Conservation (phyloP, 2,329 filamentous ascomycete species). For the Nectriaceae sp. region DNA sequence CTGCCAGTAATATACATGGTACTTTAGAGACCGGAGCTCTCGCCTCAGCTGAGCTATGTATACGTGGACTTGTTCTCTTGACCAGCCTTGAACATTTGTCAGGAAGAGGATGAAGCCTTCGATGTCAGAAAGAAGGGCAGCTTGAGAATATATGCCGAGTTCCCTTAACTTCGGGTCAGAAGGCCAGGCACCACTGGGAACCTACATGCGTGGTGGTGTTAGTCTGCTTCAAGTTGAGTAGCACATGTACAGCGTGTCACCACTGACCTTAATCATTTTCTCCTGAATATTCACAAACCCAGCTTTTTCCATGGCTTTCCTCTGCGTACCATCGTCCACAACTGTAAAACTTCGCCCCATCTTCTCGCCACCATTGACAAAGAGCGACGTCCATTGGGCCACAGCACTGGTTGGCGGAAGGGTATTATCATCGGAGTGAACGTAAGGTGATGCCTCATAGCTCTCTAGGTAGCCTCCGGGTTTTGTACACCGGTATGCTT, state of each 20-base stretch:
- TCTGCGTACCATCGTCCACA: neutral
- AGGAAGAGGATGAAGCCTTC: neutral
- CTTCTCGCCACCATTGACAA: conserved; percentile 1
- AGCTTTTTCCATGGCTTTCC: conserved; percentile 1
- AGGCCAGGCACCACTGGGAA: neutral
- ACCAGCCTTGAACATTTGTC: neutral
- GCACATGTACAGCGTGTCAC: neutral
- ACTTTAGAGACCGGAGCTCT: neutral
- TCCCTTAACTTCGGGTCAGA: neutral
- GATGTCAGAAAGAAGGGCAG: neutral
- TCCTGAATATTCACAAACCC: conserved; percentile 3
- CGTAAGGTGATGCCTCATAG: neutral
- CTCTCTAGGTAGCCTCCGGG: conserved; percentile 2
- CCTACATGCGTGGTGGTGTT: neutral
- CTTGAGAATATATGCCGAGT: neutral
- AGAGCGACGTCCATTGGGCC: neutral
- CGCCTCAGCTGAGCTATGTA: neutral
- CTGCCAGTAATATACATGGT: neutral
- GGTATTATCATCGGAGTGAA: neutral
- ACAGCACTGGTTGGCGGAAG: neutral
- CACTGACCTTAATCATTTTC: neutral
- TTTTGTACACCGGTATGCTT: conserved; percentile 2
- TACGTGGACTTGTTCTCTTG: neutral
- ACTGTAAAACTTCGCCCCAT: neutral
- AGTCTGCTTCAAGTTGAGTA: no score